Percentiles rank a stretch among this genome's conserved stretches.
These are phyloP conservation scores for Wickerhamomyces mucosus DNA, from an alignment of 805 yeast species.

Conservation along the genomic window DNA sequence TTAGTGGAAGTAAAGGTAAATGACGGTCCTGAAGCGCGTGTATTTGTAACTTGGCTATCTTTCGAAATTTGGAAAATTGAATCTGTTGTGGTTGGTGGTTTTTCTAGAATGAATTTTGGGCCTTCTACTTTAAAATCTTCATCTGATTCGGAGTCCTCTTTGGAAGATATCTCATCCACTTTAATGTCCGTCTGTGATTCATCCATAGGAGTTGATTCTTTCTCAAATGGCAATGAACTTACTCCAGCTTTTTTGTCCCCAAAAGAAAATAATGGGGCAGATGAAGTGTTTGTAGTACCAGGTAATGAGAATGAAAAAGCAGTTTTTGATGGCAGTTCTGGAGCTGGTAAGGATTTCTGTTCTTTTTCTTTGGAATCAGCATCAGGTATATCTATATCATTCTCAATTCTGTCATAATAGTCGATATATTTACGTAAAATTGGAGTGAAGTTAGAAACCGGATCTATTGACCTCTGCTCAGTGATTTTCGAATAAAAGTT, in stretches of 20 bases:
- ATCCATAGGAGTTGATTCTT: conserved; percentile 8
- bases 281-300: background rate
- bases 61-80: conserved; percentile 40
- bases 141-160: conserved; percentile 34
- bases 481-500: conserved; percentile 43
- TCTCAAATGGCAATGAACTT: background rate
- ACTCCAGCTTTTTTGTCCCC: conserved; percentile 1
- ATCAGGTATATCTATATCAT: conserved; percentile 12
- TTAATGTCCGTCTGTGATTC: conserved; percentile 5
- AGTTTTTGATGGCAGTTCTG: background rate
- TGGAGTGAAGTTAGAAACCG: conserved; percentile 46
- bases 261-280: conserved; percentile 2
- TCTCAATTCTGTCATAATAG: conserved; percentile 34
- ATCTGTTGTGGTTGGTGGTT: conserved; percentile 38
- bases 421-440: conserved; percentile 49
- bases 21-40: conserved; percentile 28
- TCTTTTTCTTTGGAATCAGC: too few relatives aligned
- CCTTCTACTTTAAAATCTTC: conserved; percentile 65
- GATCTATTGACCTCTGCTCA: conserved; percentile 30
- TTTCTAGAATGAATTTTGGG: conserved; percentile 46
- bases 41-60: conserved; percentile 12
- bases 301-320: too few relatives aligned
- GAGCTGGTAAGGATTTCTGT: conserved; percentile 12
- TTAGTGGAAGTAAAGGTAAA: conserved; percentile 27
- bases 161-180: conserved; percentile 23